phyloP scores from a whole-genome alignment of 257 asterid genomes.

The Dorcoceras hygrometricum region DNA sequence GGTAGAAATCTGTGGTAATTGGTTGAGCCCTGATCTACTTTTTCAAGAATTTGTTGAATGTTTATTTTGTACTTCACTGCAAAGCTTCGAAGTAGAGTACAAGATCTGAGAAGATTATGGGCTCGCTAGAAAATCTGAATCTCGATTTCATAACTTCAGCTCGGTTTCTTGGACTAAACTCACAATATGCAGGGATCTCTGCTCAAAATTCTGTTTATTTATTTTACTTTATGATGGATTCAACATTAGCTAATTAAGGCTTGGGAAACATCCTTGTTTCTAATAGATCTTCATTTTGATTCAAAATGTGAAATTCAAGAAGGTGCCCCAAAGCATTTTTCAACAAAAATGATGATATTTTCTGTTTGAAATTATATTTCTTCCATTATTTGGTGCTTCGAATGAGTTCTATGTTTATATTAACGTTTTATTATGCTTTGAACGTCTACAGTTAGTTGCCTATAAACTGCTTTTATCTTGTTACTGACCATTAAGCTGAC shows the following conservation, averaged over 20 bases:
- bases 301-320: conserved; percentile 10
- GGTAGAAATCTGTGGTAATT: conserved; percentile 11
- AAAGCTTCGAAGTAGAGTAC: conserved; percentile 15
- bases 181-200: background rate
- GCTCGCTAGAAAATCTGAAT: conserved; percentile 15
- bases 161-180: conserved; percentile 6
- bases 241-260: conserved; percentile 13
- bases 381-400: conserved; percentile 13
- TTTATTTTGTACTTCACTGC: conserved; percentile 10
- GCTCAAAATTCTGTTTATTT: conserved; percentile 9
- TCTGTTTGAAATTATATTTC: background rate
- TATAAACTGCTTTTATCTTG: conserved; percentile 26
- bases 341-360: background rate
- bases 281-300: conserved; percentile 8
- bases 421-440: conserved; percentile 22
- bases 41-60: conserved; percentile 16
- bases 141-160: conserved; percentile 15
- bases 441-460: conserved; percentile 16
- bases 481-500: background rate
- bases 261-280: background rate
- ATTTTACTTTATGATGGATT: background rate
- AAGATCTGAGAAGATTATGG: conserved; percentile 34
- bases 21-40: conserved; percentile 28
- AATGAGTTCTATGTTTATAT: conserved; percentile 15
- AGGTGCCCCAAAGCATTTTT: conserved; percentile 5